A percentile compares a stretch with the other conserved stretches of the same genome.
phyloP scores from a whole-genome alignment of 345 rosid species.

The Citrus medica region DNA sequence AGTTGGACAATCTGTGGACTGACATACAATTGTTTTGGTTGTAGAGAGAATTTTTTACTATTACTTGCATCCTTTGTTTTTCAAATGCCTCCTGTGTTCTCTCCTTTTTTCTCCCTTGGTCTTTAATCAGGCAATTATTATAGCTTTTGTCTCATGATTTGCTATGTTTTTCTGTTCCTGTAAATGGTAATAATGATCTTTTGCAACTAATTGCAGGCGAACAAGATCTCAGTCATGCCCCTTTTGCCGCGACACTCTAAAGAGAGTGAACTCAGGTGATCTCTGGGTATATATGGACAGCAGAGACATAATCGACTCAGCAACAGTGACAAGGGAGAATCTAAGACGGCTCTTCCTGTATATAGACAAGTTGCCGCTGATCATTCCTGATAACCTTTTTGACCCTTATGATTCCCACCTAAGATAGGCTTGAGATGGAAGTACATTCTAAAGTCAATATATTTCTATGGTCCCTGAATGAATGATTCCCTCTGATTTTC shows the following conservation, averaged over 20 bases:
- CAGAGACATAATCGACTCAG: constrained; percentile 46
- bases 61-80: not conserved
- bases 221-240: constrained; percentile 62
- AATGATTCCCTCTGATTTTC: not conserved
- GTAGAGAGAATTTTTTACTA: not conserved
- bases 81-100: not conserved
- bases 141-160: not conserved
- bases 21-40: not conserved
- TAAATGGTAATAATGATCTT: not conserved
- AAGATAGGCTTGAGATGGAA: constrained; percentile 16
- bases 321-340: constrained; percentile 52
- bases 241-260: constrained; percentile 62
- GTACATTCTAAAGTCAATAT: constrained; percentile 7
- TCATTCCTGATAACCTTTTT: constrained; percentile 46
- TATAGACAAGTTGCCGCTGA: constrained; percentile 55
- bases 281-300: constrained; percentile 59
- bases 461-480: not conserved
- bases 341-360: constrained; percentile 54
- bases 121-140: not conserved
- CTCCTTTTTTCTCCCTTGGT: not conserved
- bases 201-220: constrained; percentile 40
- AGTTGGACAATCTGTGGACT: too few relatives aligned
- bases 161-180: not conserved
- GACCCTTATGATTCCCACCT: constrained; percentile 47
- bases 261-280: constrained; percentile 64